phyloP scores from a whole-genome alignment of 805 yeast species.

The Teunomyces stri region DNA sequence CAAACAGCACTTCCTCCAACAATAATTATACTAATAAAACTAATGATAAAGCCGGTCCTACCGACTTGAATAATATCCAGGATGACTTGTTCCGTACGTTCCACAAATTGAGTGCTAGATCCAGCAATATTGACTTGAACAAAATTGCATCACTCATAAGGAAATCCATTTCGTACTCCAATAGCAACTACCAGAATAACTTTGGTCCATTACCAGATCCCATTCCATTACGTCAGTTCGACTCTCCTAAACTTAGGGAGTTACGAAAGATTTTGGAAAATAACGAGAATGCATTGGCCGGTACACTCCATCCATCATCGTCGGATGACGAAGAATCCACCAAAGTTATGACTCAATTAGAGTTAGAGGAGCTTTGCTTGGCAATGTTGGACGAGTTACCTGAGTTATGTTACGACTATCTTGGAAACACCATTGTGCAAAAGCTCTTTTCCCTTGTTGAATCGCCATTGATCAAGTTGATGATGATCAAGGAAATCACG shows the following conservation, averaged over 20 bases:
- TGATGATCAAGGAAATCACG: conserved; percentile 74
- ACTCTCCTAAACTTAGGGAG: conserved; percentile 85
- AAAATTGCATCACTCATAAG: conserved; percentile 48
- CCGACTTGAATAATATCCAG: conserved; percentile 24
- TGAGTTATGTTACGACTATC: conserved; percentile 84
- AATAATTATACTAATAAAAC: background rate
- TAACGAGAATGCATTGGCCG: conserved; percentile 21
- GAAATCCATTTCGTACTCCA: conserved; percentile 32
- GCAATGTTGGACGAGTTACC: conserved; percentile 88
- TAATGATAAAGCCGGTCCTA: conserved; percentile 13
- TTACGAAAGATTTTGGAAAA: conserved; percentile 59
- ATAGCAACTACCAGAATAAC: conserved; percentile 48
- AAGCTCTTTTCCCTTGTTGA: conserved; percentile 71
- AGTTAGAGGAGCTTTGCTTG: conserved; percentile 76
- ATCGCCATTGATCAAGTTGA: conserved; percentile 67
- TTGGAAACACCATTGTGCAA: conserved; percentile 95
- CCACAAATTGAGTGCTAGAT: conserved; percentile 13
- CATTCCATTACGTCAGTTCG: conserved; percentile 65
- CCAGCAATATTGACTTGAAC: conserved; percentile 25
- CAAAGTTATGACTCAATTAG: conserved; percentile 43
- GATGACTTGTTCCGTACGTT: conserved; percentile 18
- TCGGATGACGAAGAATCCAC: conserved; percentile 11
- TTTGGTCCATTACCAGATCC: conserved; percentile 81
- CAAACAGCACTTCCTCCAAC: conserved; percentile 1
- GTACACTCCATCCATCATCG: conserved; percentile 1